Evolutionary conservation across 1,284 basidiomycete genomes (phyloP).

Genomic region (Ceratobasidium sp.): DNA sequence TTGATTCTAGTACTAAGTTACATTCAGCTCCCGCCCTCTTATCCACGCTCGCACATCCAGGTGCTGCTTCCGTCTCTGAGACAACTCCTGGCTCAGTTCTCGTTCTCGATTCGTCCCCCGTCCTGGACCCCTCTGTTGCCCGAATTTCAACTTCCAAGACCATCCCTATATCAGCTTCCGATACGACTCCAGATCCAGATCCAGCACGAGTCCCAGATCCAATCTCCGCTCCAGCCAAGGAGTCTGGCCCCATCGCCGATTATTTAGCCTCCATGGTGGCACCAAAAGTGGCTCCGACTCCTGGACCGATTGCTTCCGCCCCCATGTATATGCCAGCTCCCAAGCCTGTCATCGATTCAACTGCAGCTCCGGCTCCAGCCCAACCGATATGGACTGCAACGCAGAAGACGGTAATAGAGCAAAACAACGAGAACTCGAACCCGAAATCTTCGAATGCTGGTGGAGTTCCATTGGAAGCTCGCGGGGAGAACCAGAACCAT

Average conservation of each 20-base stretch:
- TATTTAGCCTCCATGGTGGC: background rate
- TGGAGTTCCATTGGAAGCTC: too few relatives aligned
- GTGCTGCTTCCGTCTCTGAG: background rate
- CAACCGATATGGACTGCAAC: background rate
- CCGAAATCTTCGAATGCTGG: too few relatives aligned
- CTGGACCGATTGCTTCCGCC: background rate
- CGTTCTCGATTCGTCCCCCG: background rate
- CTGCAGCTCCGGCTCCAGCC: background rate
- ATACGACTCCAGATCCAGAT: background rate
- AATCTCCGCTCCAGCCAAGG: background rate
- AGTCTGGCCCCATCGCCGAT: background rate
- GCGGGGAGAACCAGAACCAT: too few relatives aligned
- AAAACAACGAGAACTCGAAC: background rate
- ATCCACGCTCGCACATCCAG: background rate
- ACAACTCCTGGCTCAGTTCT: background rate
- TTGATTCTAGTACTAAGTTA: background rate
- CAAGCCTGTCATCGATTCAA: background rate
- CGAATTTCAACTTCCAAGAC: background rate
- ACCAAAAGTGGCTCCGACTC: background rate
- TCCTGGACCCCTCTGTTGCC: background rate
- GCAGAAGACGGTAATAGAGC: background rate
- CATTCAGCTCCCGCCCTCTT: background rate
- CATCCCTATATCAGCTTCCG: background rate
- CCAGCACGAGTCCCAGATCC: background rate
- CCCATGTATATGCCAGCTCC: background rate